phyloP scores from a whole-genome alignment of 2,329 filamentous ascomycete species.

The Cladosporium sp. region DNA sequence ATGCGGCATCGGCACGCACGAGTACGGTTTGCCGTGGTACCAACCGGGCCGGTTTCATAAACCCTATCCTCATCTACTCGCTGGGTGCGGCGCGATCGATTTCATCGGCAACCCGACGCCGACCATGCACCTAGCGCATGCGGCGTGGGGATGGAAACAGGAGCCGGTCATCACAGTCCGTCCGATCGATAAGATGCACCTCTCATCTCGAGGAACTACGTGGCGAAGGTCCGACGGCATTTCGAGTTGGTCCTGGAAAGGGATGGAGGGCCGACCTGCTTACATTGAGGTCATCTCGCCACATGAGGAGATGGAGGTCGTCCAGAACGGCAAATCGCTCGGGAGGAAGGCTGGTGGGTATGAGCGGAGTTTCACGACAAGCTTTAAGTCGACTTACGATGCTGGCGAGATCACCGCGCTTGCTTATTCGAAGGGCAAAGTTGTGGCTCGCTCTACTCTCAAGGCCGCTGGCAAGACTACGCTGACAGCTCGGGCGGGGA shows the following conservation, averaged over 20 bases:
- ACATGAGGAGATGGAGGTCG: background rate
- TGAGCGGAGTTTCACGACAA: background rate
- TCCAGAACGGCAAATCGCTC: background rate
- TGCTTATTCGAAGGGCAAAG: background rate
- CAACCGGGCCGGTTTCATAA: no score
- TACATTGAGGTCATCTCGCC: background rate
- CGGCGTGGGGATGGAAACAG: background rate
- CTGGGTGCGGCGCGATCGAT: no score
- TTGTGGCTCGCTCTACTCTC: background rate
- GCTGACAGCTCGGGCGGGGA: background rate
- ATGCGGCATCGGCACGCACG: no score
- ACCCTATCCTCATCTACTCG: no score
- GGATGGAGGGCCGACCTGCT: background rate
- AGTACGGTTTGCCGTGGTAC: no score
- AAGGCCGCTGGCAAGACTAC: background rate
- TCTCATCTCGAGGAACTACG: background rate
- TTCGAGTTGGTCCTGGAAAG: background rate
- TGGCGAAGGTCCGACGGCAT: background rate
- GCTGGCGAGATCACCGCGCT: background rate
- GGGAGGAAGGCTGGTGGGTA: background rate
- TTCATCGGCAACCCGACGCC: no score
- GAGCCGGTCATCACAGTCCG: background rate
- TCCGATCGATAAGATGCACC: background rate
- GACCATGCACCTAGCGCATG: background rate
- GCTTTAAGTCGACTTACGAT: background rate